Evolutionary conservation across 371 early-diverging fungal species (phyloP).

Genomic region (Zopfochytrium polystomum): DNA sequence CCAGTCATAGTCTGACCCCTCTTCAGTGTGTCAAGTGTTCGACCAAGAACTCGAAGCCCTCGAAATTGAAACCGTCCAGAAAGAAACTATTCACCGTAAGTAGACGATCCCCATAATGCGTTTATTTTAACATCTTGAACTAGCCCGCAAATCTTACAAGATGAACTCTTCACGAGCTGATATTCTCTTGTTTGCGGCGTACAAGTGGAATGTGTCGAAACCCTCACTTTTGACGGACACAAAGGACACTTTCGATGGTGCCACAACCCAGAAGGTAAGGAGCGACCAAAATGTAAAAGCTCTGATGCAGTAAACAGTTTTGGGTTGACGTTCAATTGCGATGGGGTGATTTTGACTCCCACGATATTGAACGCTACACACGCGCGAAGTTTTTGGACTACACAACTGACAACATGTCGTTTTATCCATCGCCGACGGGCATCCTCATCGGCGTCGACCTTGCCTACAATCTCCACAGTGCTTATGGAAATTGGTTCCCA

Average conservation of each 20-base stretch:
- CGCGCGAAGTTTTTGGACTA: conserved; percentile 97
- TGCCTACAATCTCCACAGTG: conserved; percentile 55
- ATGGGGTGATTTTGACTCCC: conserved; percentile 99
- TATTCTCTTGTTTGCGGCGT: conserved; percentile 92
- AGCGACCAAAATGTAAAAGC: neutral
- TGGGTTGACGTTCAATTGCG: conserved; percentile 98
- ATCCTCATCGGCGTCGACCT: conserved; percentile 96
- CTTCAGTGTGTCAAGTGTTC: conserved; percentile 80
- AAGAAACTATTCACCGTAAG: conserved; percentile 91
- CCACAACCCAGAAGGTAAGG: conserved; percentile 78
- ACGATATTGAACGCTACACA: conserved; percentile 97
- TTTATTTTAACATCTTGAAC: neutral
- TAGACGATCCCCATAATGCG: neutral
- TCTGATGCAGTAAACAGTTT: conserved; percentile 44
- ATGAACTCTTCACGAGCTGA: conserved; percentile 92
- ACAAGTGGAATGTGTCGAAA: conserved; percentile 95
- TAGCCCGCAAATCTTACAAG: conserved; percentile 95
- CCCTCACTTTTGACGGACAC: conserved; percentile 89
- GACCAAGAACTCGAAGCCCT: conserved; percentile 97
- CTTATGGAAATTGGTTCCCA: conserved; percentile 96
- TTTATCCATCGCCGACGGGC: conserved; percentile 85
- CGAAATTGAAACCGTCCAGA: conserved; percentile 97
- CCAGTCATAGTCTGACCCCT: conserved; percentile 27
- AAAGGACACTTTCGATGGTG: conserved; percentile 90
- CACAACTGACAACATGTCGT: conserved; percentile 65